Base-by-base conservation (phyloP, 371 early-diverging fungal genomes). In the Aphelidium insulamus region DNA sequence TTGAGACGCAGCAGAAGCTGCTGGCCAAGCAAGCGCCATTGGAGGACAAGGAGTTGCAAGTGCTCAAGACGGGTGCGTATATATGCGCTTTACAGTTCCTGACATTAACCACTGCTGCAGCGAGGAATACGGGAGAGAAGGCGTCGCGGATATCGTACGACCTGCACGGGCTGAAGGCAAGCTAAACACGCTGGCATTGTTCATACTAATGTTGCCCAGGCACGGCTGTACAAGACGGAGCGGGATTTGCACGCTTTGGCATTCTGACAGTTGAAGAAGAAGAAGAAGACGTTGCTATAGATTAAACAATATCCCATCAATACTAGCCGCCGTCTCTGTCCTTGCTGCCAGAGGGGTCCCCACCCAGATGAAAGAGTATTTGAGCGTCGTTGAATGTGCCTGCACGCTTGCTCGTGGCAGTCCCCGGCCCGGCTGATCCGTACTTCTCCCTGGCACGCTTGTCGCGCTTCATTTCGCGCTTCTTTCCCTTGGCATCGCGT, bases 41-140 rank as follows among this genome's bases (percentile, higher is more conserved):
- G 27, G 55, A 59, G 30, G 62, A 61, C 31, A 43, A 48, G 30
- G 62, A 64, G 39, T 35, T 61, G 4, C 46, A 45, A 8, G 34
- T 64, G 9, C 44, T 64, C 9, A 48, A 47, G 24, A 17, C 61
- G 16, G 58, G 40, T 41, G 28, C 11, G 21, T 6, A 18, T 3
- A 42, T 14, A 27, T 18, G 23, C 28, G 6, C 10, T 16, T 15
- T 3, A 35, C n/a, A 21, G 32, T 37, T 35, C 20, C 29, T 15
- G 11, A 32, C 12, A 10, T 11, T 15, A 9, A 18, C 1, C 21
- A 12, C 9, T 17, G 12, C 16, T 9, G 9, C n/a, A n/a, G 15
- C 2, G 8, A 15, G 16, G 15, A 40, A 50, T 21, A 55, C 56
- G 0, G 54, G 54, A 8, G 34, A 39, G 11, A 21, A 40, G 8